Evolutionary conservation across 192 early-diverging fungal genomes (phyloP).

Genomic region (Phycomyces blakesleeanus): DNA sequence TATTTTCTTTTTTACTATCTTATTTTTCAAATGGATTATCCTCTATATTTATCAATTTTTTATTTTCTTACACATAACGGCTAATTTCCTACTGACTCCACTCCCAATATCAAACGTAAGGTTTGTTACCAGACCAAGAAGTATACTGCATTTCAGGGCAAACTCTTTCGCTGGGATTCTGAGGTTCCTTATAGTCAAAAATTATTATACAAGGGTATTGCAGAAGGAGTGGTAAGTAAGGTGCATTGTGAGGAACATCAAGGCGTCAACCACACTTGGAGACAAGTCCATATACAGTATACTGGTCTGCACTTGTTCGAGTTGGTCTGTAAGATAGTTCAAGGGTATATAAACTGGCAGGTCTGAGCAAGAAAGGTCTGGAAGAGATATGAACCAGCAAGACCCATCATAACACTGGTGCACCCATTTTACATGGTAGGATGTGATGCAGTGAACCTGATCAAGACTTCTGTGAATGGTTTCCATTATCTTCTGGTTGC

Average conservation of each 20-base stretch:
- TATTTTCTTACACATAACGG: too few species aligned
- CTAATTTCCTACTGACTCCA: too few species aligned
- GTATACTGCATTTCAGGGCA: background rate
- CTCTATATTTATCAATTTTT: too few species aligned
- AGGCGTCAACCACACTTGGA: slow-evolving; percentile 2
- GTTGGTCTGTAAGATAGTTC: background rate
- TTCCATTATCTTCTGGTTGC: background rate
- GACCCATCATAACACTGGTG: background rate
- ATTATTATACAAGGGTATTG: slow-evolving; percentile 3
- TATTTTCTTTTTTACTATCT: background rate
- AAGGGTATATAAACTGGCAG: background rate
- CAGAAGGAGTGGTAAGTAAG: background rate
- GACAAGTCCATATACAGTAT: background rate
- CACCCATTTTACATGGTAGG: slow-evolving; percentile 1
- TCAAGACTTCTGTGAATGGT: background rate
- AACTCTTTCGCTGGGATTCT: too few species aligned
- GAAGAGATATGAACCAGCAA: background rate
- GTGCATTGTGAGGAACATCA: slow-evolving; percentile 3
- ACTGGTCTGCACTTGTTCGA: background rate
- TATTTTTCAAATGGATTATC: background rate
- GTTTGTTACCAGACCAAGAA: slow-evolving; percentile 2
- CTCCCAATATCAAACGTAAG: too few species aligned
- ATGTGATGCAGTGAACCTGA: background rate
- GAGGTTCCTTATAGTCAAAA: too few species aligned
- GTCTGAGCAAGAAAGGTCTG: background rate